A percentile compares a stretch with the other conserved stretches of the same genome.
These are phyloP conservation scores for Neofusicoccum laricinum DNA, from an alignment of 2,329 filamentous ascomycete species.

Conservation along the genomic window DNA sequence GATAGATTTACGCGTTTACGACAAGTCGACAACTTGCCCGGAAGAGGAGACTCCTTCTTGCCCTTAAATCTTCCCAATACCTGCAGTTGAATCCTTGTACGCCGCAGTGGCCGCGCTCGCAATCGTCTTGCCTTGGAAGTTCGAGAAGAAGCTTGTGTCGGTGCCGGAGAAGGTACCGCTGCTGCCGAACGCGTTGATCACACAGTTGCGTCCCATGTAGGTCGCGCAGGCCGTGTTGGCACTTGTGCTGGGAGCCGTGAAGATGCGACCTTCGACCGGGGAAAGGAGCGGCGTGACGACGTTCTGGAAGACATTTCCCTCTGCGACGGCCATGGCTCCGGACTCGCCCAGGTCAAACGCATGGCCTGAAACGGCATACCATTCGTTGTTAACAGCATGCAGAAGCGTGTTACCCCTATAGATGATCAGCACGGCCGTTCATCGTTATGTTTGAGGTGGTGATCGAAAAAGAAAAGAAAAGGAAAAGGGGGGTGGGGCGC, in stretches of 20 bases:
- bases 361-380: slow-evolving; percentile 53
- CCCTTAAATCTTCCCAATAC: slow-evolving; percentile 19
- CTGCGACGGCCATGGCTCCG: slow-evolving; percentile 47
- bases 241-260: slow-evolving; percentile 28
- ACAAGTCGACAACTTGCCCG: too few species aligned
- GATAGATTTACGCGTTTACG: too few species aligned
- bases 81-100: slow-evolving; percentile 37
- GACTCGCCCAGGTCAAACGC: slow-evolving; percentile 50
- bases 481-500: too few species aligned
- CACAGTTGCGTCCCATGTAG: slow-evolving; percentile 50
- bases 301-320: slow-evolving; percentile 60
- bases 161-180: slow-evolving; percentile 27
- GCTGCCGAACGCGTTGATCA: slow-evolving; percentile 44
- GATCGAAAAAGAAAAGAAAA: too few species aligned
- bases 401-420: slow-evolving; percentile 51
- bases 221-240: slow-evolving; percentile 44
- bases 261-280: slow-evolving; percentile 41
- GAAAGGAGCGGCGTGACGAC: slow-evolving; percentile 44
- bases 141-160: slow-evolving; percentile 48
- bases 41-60: too few species aligned
- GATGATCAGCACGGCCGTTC: too few species aligned
- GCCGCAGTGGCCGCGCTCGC: slow-evolving; percentile 43
- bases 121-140: slow-evolving; percentile 54
- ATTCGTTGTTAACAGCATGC: slow-evolving; percentile 56
- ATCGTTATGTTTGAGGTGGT: too few species aligned